phyloP scores from a whole-genome alignment of 202 grass and related monocot genomes.

The Digitaria exilis region DNA sequence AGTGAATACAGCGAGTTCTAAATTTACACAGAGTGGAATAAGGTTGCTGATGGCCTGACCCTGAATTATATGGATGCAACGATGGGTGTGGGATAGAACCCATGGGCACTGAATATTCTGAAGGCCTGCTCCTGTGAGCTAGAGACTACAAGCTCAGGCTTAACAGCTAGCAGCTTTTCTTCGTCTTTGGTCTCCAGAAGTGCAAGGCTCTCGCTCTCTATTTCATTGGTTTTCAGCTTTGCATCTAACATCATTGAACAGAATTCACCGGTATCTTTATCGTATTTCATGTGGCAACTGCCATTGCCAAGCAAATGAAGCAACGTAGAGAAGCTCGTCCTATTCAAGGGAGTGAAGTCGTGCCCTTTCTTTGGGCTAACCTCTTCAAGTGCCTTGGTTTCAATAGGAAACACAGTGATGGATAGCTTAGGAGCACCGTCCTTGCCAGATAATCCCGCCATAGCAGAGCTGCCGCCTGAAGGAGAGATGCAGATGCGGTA shows the following conservation, averaged over 20 bases:
- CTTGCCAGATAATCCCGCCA: background rate
- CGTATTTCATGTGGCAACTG: too few relatives aligned
- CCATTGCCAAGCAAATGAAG: too few relatives aligned
- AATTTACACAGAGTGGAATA: too few relatives aligned
- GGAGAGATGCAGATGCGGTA: background rate
- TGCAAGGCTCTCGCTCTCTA: background rate
- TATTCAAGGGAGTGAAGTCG: background rate
- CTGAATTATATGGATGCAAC: background rate
- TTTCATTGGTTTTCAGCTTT: background rate
- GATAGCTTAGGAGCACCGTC: slow-evolving; percentile 8
- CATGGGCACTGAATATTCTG: background rate
- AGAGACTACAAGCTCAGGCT: background rate
- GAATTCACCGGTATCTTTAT: background rate
- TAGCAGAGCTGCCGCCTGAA: background rate
- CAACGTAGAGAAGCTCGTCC: background rate
- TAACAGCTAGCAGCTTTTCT: background rate
- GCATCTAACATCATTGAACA: background rate
- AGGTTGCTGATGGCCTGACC: too few relatives aligned
- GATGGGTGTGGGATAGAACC: background rate
- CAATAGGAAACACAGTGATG: background rate
- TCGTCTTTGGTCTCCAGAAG: background rate
- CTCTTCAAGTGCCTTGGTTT: background rate
- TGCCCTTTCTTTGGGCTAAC: background rate
- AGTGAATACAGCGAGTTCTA: too few relatives aligned
- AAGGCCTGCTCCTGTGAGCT: background rate